Evolutionary conservation across 1,139 yeast species (phyloP), one percentile per base, ranked within the genome.

Genomic region (Ogataea hybrid): DNA sequence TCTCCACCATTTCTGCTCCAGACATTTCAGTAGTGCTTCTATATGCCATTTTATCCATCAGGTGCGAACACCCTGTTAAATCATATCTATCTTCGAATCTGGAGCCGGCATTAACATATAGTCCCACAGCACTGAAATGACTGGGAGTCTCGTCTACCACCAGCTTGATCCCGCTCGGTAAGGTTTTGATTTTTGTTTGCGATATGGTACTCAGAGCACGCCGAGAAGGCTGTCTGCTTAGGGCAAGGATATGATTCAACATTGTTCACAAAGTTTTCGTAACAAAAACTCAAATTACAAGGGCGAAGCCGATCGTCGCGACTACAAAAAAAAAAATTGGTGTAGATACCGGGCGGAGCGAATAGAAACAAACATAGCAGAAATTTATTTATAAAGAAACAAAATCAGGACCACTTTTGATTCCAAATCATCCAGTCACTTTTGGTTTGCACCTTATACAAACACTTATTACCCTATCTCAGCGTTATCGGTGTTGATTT

Each of bases 61-160:
- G 68, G 61, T 92, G 97, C 6, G 95, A 82, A 37, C 84, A 71
- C 0, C 98, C 98, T 31, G 70, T 67, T 41, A 77, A 54, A 9
- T 63, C 59, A 20, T 74, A 69, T 8, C 69, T 70, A 3, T 62
- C 55, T 64, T 92, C 98, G 59, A 71, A 88, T 41, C 97, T 73
- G 1, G 96, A 83, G 2, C 98, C 98, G 3, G 95, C 96, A 58
- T 85, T 84, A 15, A 92, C 77, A 57, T 88, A 92, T 33, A 92
- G 75, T 2, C 98, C 98, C 45, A 90, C 66, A 0, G 97, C 96
- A 42, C 92, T 75, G 61, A 92, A 92, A 62, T 90, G 96, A 23
- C 96, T 92, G 1, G 96, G 95, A 0, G 85, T 76, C 32, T 88
- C 81, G 50, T 88, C 95, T 2, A 96, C 83, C 14, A 89, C 92